Conservation (phyloP, 805 yeast species). For the Yamadazyma endophytica region DNA sequence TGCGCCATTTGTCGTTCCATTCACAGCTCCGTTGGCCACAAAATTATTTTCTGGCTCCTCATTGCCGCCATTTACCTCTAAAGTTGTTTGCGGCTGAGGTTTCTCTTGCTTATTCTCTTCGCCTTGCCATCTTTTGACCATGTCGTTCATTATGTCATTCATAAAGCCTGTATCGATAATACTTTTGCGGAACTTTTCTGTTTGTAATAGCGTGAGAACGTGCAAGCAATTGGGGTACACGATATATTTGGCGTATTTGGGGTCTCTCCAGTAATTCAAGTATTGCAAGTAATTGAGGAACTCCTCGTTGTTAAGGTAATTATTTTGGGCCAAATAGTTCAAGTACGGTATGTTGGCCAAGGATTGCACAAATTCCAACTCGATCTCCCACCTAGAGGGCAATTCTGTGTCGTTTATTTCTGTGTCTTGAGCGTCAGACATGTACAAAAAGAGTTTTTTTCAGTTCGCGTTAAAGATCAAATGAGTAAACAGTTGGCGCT, state of each 20-base stretch:
- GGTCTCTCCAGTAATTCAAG: constrained; percentile 79
- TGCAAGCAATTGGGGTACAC: constrained; percentile 90
- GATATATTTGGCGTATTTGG: constrained; percentile 62
- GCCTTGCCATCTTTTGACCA: constrained; percentile 77
- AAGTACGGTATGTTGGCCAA: constrained; percentile 86
- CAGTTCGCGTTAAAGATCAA: not conserved
- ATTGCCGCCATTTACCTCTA: too few relatives aligned
- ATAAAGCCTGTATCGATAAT: constrained; percentile 55
- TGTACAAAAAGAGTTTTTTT: not conserved
- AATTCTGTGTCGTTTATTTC: constrained; percentile 20
- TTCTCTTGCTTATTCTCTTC: too few relatives aligned
- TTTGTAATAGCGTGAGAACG: constrained; percentile 60
- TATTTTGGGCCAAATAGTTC: constrained; percentile 80
- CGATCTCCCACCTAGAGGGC: constrained; percentile 87
- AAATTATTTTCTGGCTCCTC: too few relatives aligned
- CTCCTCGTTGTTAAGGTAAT: constrained; percentile 63
- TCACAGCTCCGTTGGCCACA: too few relatives aligned
- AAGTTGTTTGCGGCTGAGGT: too few relatives aligned
- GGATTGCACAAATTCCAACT: constrained; percentile 91
- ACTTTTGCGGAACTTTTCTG: constrained; percentile 49
- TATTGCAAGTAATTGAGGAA: constrained; percentile 76
- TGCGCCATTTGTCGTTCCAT: too few relatives aligned
- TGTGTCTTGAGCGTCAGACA: not conserved
- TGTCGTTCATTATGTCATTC: constrained; percentile 63
- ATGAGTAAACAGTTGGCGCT: constrained; percentile 14